Conservation (phyloP, 2,329 filamentous ascomycete genomes). For the Aspergillus sclerotialis region DNA sequence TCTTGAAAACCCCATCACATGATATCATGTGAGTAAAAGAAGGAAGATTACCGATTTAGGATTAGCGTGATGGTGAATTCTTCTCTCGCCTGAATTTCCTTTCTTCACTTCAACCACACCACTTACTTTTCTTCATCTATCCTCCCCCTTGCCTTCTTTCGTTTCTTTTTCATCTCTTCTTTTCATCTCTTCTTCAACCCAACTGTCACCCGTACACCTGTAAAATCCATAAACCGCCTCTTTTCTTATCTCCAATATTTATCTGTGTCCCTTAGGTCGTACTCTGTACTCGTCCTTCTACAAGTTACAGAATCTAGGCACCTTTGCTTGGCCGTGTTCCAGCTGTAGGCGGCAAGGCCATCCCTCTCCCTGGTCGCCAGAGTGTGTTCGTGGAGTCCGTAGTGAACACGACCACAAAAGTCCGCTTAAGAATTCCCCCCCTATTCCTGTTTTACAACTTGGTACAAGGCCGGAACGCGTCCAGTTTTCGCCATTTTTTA, state of each 20-base stretch:
- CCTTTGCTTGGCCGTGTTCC: constrained; percentile 31
- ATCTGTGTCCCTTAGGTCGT: constrained; percentile 25
- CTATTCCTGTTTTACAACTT: constrained; percentile 8
- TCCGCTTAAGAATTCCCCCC: constrained; percentile 19
- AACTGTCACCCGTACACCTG: constrained; percentile 13
- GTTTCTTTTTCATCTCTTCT: constrained; percentile 5
- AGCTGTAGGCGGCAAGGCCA: constrained; percentile 32
- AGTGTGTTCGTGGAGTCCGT: constrained; percentile 29
- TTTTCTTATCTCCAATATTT: constrained; percentile 7
- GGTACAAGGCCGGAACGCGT: background rate
- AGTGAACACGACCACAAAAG: constrained; percentile 28
- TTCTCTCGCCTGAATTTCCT: too few relatives aligned
- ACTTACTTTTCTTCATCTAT: constrained; percentile 5
- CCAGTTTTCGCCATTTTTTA: too few relatives aligned
- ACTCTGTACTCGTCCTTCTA: constrained; percentile 32
- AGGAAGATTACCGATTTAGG: too few relatives aligned
- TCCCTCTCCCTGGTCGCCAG: constrained; percentile 21
- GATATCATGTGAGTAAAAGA: too few relatives aligned
- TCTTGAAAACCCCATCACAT: too few relatives aligned
- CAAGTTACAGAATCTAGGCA: constrained; percentile 16
- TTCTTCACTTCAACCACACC: too few relatives aligned
- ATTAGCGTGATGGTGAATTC: too few relatives aligned
- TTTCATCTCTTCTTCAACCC: constrained; percentile 5
- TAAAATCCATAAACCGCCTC: constrained; percentile 21
- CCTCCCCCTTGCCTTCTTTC: constrained; percentile 4